phyloP scores from a whole-genome alignment of 345 rosid genomes.

The Salix brachista region DNA sequence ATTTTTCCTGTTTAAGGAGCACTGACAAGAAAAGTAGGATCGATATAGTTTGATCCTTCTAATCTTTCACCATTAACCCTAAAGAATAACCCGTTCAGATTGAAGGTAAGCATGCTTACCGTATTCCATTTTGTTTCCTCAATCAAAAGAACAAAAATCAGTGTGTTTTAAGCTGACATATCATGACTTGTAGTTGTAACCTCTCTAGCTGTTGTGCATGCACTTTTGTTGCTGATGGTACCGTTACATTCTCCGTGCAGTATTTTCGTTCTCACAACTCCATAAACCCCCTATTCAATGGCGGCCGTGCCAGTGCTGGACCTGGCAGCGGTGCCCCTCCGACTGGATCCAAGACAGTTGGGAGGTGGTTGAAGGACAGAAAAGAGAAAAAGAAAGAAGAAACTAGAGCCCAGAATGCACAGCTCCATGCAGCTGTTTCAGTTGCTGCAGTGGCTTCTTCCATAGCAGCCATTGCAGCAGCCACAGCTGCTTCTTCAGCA shows the following conservation, averaged over 20 bases:
- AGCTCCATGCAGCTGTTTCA: conserved; percentile 81
- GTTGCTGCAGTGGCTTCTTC: conserved; percentile 94
- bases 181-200: background rate
- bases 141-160: background rate
- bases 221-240: background rate
- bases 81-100: background rate
- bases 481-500: conserved; percentile 63
- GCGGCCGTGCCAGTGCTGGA: conserved; percentile 46
- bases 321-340: conserved; percentile 52
- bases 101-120: background rate
- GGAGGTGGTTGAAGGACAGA: conserved; percentile 96
- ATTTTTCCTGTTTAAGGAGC: background rate
- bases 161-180: background rate
- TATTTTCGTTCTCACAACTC: conserved; percentile 77
- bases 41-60: background rate
- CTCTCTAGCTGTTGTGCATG: background rate
- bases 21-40: background rate
- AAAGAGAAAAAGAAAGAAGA: conserved; percentile 94
- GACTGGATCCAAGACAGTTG: conserved; percentile 70
- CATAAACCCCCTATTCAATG: conserved; percentile 70
- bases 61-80: background rate
- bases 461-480: conserved; percentile 79
- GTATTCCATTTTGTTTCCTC: background rate
- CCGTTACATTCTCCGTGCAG: conserved; percentile 32
- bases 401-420: conserved; percentile 76